Evolutionary conservation across 257 asterid species (phyloP), one percentile per base, ranked within the genome.

Genomic region (Knoxia roxburghii): DNA sequence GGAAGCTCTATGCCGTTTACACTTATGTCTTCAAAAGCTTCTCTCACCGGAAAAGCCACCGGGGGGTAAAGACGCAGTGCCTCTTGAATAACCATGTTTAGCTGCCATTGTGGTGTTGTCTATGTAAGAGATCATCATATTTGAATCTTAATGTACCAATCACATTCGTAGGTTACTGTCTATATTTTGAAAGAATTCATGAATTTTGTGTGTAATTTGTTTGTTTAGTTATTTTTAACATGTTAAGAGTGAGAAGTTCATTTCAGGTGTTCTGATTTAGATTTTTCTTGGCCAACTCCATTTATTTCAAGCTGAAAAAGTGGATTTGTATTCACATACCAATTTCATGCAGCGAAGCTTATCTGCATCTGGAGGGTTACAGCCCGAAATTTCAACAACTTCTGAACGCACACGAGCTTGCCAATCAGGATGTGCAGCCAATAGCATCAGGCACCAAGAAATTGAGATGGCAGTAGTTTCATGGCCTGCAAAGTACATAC

Each of bases 381-480:
- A 43, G 55, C 90, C 86, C 32, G 90, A 86, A 17, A 85, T 65
- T 58, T 78, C 80, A 57, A 88, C 81, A 55, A 77, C 93, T 79
- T 88, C 96, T 51, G 78, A 77, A 61, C 89, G 92, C 40, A 79
- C 86, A 50, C 83, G 90, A 68, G 77, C 85, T 78, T 90, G 97
- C 96, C 96, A 88, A 1, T 86, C 83, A 61, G 92, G 95, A 75
- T 86, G 66, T 55, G 87, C 82, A 17, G 87, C 95, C 35, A 88
- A 79, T 48, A 76, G 58, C 91, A 91, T 76, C 82, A 91, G 74
- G 63, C 96, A 88, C 96, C 97, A 88, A n/a, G 96, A 75, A 52
- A 88, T 84, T 3, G 96, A 75, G 64, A 73, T 76, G 46, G 88
- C 85, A 18, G 83, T 78, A 40, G 90, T 91, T 80, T 86, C 89